Base-by-base conservation (phyloP, 192 early-diverging fungal genomes). In the Coemansia sp. region DNA sequence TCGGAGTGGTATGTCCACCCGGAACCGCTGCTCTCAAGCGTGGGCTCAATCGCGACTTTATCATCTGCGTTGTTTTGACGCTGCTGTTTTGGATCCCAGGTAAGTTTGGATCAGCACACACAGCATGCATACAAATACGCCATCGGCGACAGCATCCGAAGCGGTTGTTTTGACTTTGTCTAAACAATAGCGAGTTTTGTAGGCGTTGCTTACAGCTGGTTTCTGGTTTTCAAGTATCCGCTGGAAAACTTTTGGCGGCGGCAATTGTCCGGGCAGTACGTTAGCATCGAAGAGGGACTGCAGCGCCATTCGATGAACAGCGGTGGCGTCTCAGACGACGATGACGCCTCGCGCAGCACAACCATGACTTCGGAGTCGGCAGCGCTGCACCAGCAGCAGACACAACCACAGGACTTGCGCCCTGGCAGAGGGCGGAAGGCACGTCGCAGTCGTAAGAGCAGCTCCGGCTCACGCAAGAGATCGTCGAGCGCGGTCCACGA, bases 51-150 rank as follows among this genome's bases (percentile, higher is more conserved):
- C 57, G 57, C 25, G 87, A 87, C 45, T 79, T 88, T 55, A 74
- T 80, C 26, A 82, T 89, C 50, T 88, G 87, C 61, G 82, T 87
- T 49, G 55, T 58, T 6, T 74, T 91, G 41, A 89, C 89, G 2
- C 59, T 80, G 31, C 67, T 88, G 39, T 85, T 85, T 40, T 86
- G 70, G 67, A 72, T 90, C 36, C 85, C 86, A 36, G 88, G 86
- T 67, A 67, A 59, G 64, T 50, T 34, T 44, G 29, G 11, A 22
- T 62, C 25, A 30, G 20, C 22, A 8, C 50, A 4, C 12, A 43
- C 20, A 17, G 50, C 31, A n/a, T 45, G 21, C 23, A 15, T 15
- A 15, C n/a, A n/a, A n/a, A n/a, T 35, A 35, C 32, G 32, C 32
- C 32, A 35, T 35, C 32, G 9, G 32, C 10, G 10, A 14, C 6